Conservation (phyloP, 495 filamentous ascomycete species). For the Hypoxylon subgilvum region DNA sequence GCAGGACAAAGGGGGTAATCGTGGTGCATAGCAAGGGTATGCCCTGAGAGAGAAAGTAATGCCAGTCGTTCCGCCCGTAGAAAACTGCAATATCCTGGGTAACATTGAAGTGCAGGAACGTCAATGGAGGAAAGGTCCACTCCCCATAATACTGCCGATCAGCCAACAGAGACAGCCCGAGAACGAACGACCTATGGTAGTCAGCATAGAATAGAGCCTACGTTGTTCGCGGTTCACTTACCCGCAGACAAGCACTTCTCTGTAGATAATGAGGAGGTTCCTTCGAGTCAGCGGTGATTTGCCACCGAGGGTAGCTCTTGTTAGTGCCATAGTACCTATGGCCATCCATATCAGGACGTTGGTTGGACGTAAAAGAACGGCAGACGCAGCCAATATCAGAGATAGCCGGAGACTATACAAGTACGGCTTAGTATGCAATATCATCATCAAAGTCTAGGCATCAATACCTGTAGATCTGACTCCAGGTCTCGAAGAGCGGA, state of each 20-base stretch:
- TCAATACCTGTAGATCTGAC: constrained; percentile 45
- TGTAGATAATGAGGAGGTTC: constrained; percentile 60
- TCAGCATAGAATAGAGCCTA: constrained; percentile 41
- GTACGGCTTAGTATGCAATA: constrained; percentile 6
- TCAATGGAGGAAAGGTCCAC: constrained; percentile 89
- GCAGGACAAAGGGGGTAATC: constrained; percentile 73
- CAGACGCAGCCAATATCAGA: constrained; percentile 76
- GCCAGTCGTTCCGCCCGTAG: constrained; percentile 89
- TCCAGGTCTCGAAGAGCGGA: constrained; percentile 31
- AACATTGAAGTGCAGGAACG: constrained; percentile 92
- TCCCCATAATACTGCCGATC: constrained; percentile 83
- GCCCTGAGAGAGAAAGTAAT: constrained; percentile 92
- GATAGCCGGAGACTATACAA: constrained; percentile 65
- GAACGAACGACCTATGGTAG: constrained; percentile 48
- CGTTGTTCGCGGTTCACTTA: constrained; percentile 29
- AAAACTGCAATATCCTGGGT: constrained; percentile 83
- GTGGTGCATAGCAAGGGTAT: constrained; percentile 87
- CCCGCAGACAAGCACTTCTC: constrained; percentile 73
- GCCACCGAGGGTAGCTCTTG: constrained; percentile 48
- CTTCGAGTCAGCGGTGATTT: constrained; percentile 47
- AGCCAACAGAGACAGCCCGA: constrained; percentile 67
- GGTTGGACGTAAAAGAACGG: constrained; percentile 88
- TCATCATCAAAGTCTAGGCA: constrained; percentile 1
- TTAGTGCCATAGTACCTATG: constrained; percentile 52
- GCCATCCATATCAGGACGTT: constrained; percentile 85